Base-by-base conservation (phyloP, 768 basidiomycete species). In the Naganishia vishniacii region DNA sequence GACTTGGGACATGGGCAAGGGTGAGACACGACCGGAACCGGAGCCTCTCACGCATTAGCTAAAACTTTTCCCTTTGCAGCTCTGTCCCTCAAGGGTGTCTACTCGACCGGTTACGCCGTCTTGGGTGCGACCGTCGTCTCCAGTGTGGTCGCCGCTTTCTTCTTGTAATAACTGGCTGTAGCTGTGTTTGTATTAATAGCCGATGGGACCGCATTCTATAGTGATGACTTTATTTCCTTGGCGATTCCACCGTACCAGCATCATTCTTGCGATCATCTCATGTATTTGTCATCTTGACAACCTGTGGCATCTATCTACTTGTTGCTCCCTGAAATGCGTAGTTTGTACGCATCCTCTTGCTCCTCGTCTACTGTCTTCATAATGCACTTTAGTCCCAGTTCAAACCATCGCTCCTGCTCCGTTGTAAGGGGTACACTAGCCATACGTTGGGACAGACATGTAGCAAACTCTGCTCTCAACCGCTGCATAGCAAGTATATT, bases 1-100 rank as follows among this genome's bases (percentile, higher is more conserved):
- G 71, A 77, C 79, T 34, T 98, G 94, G 94, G 94, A 97, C 79
- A 78, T 83, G 74, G 85, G 86, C 64, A 88, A 86, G 81, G 86
- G 94, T 97, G 71, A 69, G 92, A 84, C 29, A 31, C 11, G 29
- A n/a, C 20, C 42, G 37, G 16, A 20, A 31, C n/a, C 44, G 18
- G 9, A 11, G 13, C 42, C 2, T 23, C n/a, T n/a, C n/a, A n/a
- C 11, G 40, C 29, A 2, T 48, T 49, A 12, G 32, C 20, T 44
- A 40, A 42, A 28, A 48, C 18, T 25, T 29, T n/a, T 7, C 7
- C 31, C n/a, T 46, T 37, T 25, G 42, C 49, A 97, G 93, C 91
- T 79, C 76, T 90, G 73, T 83, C 81, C 45, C 80, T 95, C 66
- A 91, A 88, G 75, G 86, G 86, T 16, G 86, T 84, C 9, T 95